phyloP scores from a whole-genome alignment of 768 basidiomycete species.

The Tylopilus plumbeoviolaceoides region DNA sequence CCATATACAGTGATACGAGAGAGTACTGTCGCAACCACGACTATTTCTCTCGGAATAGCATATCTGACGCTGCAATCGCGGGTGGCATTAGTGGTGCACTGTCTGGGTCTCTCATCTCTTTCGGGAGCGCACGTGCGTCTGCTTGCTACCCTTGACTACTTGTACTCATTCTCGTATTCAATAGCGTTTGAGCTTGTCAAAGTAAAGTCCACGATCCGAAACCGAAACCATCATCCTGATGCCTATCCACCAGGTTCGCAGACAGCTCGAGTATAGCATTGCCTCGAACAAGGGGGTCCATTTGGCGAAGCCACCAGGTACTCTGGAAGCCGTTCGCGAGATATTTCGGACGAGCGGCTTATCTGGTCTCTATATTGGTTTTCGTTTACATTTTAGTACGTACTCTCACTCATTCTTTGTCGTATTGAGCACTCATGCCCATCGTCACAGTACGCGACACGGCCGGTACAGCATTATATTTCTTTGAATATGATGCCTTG shows the following conservation, averaged over 20 bases:
- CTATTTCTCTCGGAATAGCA: conserved; percentile 52
- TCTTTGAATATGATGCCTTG: conserved; percentile 91
- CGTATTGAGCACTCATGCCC: conserved; percentile 3
- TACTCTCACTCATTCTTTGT: conserved; percentile 4
- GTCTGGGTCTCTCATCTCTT: conserved; percentile 85
- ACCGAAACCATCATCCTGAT: conserved; percentile 5
- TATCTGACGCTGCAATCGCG: conserved; percentile 68
- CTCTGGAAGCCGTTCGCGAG: conserved; percentile 72
- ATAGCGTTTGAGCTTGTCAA: conserved; percentile 93
- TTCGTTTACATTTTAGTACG: conserved; percentile 80
- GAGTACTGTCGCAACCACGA: conserved; percentile 60
- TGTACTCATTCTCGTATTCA: conserved; percentile 17
- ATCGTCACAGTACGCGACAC: conserved; percentile 73
- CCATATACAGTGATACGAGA: conserved; percentile 84
- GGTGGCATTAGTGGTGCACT: conserved; percentile 85
- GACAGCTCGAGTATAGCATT: conserved; percentile 90
- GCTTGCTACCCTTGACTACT: not conserved
- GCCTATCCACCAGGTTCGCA: conserved; percentile 57
- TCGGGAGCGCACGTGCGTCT: conserved; percentile 82
- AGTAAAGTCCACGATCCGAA: conserved; percentile 38
- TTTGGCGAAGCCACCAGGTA: conserved; percentile 74
- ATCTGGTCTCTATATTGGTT: conserved; percentile 75
- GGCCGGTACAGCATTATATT: conserved; percentile 85
- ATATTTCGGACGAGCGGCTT: conserved; percentile 65
- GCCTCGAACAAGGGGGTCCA: conserved; percentile 72